Percentiles rank a stretch among this genome's conserved stretches.
phyloP scores from a whole-genome alignment of 148 eudicot species.

The Tetragonia tetragonoides region DNA sequence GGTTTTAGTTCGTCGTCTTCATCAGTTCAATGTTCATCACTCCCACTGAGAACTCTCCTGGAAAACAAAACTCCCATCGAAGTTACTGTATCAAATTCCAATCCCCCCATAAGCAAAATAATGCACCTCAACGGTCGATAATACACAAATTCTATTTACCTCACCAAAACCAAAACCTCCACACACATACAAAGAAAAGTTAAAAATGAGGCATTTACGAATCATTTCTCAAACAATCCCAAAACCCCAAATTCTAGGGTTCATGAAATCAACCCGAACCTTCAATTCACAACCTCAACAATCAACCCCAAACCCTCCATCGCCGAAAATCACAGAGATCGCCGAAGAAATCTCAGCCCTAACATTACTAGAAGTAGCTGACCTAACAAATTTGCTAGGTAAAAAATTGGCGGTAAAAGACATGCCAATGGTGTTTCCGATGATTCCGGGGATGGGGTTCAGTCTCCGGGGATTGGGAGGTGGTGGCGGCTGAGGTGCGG shows the following conservation, averaged over 20 bases:
- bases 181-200: background rate
- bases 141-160: background rate
- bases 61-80: background rate
- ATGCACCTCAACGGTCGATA: background rate
- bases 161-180: background rate
- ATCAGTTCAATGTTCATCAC: background rate
- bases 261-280: conserved; percentile 25
- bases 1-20: conserved; percentile 11
- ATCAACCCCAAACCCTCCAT: conserved; percentile 22
- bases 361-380: conserved; percentile 67
- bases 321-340: conserved; percentile 51
- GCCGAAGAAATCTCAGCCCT: conserved; percentile 69
- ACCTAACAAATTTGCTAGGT: conserved; percentile 57
- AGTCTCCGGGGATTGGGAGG: conserved; percentile 36
- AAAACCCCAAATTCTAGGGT: conserved; percentile 31
- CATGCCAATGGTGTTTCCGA: conserved; percentile 73
- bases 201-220: conserved; percentile 38
- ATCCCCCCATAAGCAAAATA: background rate
- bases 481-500: conserved; percentile 7
- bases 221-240: conserved; percentile 32
- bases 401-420: conserved; percentile 59
- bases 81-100: background rate
- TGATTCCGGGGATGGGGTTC: conserved; percentile 97
- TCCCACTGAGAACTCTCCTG: background rate
- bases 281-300: conserved; percentile 33